These are phyloP conservation scores for Tolypocladium nubicola DNA, from an alignment of 2,329 filamentous ascomycete species.

Conservation along the genomic window DNA sequence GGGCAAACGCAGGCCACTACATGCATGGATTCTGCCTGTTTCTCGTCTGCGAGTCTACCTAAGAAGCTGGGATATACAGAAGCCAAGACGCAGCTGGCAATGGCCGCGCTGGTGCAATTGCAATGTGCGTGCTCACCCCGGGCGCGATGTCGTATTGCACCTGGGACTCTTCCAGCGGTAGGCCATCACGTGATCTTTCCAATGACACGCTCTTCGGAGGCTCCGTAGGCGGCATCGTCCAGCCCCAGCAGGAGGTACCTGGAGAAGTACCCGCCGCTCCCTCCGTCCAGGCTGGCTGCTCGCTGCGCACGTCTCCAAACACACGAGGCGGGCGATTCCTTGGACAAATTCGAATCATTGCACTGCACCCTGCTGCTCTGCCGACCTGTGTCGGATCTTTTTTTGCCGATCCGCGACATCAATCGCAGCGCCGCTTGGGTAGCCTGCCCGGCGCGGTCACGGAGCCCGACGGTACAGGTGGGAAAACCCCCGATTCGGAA, in stretches of 20 bases:
- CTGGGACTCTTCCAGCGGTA: not conserved
- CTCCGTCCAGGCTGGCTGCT: not conserved
- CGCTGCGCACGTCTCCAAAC: not conserved
- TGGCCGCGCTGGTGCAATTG: not conserved
- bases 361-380: not conserved
- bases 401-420: not conserved
- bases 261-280: not conserved
- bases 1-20: not conserved
- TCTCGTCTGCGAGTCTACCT: not conserved
- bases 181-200: not conserved
- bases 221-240: not conserved
- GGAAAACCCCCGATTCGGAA: constrained; percentile 28
- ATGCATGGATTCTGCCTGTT: not conserved
- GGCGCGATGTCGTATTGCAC: not conserved
- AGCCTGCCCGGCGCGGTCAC: not conserved
- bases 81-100: not conserved
- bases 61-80: not conserved
- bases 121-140: not conserved
- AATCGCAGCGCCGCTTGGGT: not conserved
- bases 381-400: not conserved
- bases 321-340: not conserved
- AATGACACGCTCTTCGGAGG: not conserved
- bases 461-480: not conserved
- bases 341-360: not conserved
- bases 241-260: not conserved